Base-by-base conservation (phyloP, 257 asterid genomes). In the Plectranthus barbatus region DNA sequence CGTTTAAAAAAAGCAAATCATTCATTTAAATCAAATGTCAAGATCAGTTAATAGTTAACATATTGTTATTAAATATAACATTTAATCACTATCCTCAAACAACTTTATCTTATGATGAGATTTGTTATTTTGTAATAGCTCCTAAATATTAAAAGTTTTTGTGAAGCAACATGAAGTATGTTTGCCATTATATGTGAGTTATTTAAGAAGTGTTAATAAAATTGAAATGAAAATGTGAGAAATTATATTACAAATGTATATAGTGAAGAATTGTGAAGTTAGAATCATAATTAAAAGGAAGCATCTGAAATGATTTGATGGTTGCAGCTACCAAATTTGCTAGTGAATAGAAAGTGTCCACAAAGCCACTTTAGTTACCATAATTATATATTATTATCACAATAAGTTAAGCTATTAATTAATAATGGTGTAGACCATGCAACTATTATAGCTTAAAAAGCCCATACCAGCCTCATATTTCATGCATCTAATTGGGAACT, bases 391-490 rank as follows among this genome's bases (percentile, higher is more conserved):
- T n/a, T 61, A 69, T 70, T 62, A 61, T 76, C 68, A 76, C 48
- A 73, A 54, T 72, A 66, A 62, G 57, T 73, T 36, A 64, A 63
- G 62, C 41, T 18, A 57, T 18, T 18, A 3, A 6, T 23, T 75
- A 73, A 67, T 76, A 74, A 47, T 78, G 78, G 76, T 75, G 87
- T 73, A 79, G 86, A 82, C 83, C 81, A 77, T 74, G 79, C 82
- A 72, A 76, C 78, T 61, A 71, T 82, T 52, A 69, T 79, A 67
- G 71, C 82, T 72, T 56, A 20, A 77, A 67, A 79, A 80, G 66
- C 47, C 55, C 34, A 63, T 45, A 67, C 50, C 51, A 20, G 60
- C 42, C 61, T 41, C 70, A 65, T 26, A 18, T 44, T 41, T 8
- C 54, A 56, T 74, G 73, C 70, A 53, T 73, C 64, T 56, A 64